Evolutionary conservation across 495 filamentous ascomycete species (phyloP).

Genomic region (Podospora australis): DNA sequence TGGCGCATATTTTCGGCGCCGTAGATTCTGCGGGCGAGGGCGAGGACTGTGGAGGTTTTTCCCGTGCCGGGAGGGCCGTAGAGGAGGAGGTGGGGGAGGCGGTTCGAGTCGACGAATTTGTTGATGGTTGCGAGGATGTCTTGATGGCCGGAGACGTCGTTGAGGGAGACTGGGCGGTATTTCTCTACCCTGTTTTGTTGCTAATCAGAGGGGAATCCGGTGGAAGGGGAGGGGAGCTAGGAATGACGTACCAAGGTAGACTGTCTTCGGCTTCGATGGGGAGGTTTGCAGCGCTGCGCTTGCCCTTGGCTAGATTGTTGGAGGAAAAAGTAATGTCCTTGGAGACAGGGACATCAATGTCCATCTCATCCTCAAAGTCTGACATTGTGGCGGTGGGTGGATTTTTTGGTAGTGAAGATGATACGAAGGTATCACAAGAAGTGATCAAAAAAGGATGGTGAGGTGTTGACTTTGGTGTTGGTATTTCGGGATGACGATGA

Average conservation of each 20-base stretch:
- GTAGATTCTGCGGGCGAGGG: conserved; percentile 86
- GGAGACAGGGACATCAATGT: conserved; percentile 63
- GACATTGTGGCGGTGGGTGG: conserved; percentile 63
- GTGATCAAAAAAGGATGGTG: no score
- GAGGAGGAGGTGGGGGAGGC: conserved; percentile 92
- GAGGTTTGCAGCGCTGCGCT: conserved; percentile 84
- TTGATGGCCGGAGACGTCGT: conserved; percentile 95
- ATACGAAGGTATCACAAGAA: no score
- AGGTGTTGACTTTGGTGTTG: no score
- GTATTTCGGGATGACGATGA: no score
- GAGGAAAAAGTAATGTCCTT: conserved; percentile 55
- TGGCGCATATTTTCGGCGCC: conserved; percentile 88
- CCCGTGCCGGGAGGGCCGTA: conserved; percentile 97
- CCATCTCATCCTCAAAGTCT: conserved; percentile 86
- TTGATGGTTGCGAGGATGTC: conserved; percentile 97
- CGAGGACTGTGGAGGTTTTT: conserved; percentile 94
- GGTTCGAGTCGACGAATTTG: conserved; percentile 87
- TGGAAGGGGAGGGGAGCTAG: not conserved
- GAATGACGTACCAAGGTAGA: conserved; percentile 68
- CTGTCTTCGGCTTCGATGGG: conserved; percentile 92
- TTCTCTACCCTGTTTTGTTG: conserved; percentile 79
- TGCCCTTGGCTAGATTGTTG: conserved; percentile 70
- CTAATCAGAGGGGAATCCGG: not conserved
- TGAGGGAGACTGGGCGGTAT: conserved; percentile 80
- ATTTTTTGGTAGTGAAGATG: no score